Conservation (phyloP, 2,329 filamentous ascomycete genomes). For the Penicillium sp. region DNA sequence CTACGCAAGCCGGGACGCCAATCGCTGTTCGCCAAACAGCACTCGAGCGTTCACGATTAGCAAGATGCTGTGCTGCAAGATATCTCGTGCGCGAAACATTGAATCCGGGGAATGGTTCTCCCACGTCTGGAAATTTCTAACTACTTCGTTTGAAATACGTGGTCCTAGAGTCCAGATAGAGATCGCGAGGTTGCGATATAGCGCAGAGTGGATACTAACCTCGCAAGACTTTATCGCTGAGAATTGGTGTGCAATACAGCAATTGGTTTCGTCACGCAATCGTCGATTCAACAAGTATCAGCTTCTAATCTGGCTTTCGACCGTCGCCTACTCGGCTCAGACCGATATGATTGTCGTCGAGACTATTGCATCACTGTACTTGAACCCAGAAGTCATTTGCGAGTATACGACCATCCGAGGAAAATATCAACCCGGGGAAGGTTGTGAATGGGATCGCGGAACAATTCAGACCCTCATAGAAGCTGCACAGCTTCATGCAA, state of each 20-base stretch:
- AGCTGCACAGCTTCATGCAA: background rate
- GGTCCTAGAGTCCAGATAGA: constrained; percentile 4
- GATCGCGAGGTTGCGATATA: constrained; percentile 5
- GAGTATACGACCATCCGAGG: constrained; percentile 6
- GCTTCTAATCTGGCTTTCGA: constrained; percentile 27
- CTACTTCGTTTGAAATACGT: background rate
- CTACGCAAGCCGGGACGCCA: constrained; percentile 31
- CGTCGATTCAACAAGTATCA: constrained; percentile 15
- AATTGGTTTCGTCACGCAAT: constrained; percentile 9
- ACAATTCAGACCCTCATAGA: background rate
- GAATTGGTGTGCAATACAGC: constrained; percentile 18
- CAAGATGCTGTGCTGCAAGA: constrained; percentile 11
- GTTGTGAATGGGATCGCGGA: background rate
- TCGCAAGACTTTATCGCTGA: constrained; percentile 9
- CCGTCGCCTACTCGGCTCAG: constrained; percentile 21
- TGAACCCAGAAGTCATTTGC: constrained; percentile 5
- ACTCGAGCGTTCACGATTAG: constrained; percentile 10
- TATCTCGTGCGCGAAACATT: constrained; percentile 1
- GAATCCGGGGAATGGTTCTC: background rate
- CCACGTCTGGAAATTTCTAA: constrained; percentile 7
- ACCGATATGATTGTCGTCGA: constrained; percentile 20
- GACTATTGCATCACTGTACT: constrained; percentile 14
- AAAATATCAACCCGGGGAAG: background rate
- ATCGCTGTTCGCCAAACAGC: constrained; percentile 1
- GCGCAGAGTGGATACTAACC: constrained; percentile 11